Evolutionary conservation across 176 grass and related monocot genomes (phyloP), one percentile per base, ranked within the genome.

Genomic region (Ensete ventricosum): DNA sequence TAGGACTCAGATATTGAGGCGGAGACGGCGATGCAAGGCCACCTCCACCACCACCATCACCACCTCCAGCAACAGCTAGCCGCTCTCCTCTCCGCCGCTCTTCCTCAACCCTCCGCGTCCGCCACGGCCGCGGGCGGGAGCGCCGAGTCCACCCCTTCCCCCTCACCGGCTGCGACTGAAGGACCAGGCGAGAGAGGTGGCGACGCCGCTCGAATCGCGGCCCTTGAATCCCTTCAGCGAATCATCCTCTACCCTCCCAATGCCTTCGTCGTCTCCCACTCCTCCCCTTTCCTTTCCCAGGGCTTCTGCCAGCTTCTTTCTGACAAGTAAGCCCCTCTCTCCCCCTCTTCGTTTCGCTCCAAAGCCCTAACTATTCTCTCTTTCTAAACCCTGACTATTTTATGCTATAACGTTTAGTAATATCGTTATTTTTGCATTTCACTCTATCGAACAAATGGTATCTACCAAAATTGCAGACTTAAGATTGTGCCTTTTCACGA

Each of bases 51-150:
- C 70, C 87, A 89, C 78, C 79, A 67, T 11, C 93, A 90, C 81
- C 94, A 90, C 69, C 90, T 98, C 71, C 94, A 93, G 79, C 94
- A 93, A 54, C 88, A 93, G 82, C 64, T 93, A 77, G 84, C 88
- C 49, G 87, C 94, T 70, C 85, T 98, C 80, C 80, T 93, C 75
- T 83, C 90, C 55, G 88, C 88, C 24, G 94, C 78, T 1, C 77
- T 79, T 65, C 65, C 77, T 25, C 64, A 79, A 23, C 9, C 64
- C 9, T 50, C 69, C 69, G 9, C 43, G 57, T 62, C 43, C 22
- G 20, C 68, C 52, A 23, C 65, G 13, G 20, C 68, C 54, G 34
- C 55, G 13, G 22, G 86, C 43, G 82, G 68, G 62, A 69, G 69
- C 66, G 60, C 67, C 80, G 71, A 54, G 16, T 71, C 84, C 72